A percentile compares a stretch with the other conserved stretches of the same genome.
These are phyloP conservation scores for Rhinocladiella similis DNA, from an alignment of 2,329 filamentous ascomycete species.

Conservation along the genomic window DNA sequence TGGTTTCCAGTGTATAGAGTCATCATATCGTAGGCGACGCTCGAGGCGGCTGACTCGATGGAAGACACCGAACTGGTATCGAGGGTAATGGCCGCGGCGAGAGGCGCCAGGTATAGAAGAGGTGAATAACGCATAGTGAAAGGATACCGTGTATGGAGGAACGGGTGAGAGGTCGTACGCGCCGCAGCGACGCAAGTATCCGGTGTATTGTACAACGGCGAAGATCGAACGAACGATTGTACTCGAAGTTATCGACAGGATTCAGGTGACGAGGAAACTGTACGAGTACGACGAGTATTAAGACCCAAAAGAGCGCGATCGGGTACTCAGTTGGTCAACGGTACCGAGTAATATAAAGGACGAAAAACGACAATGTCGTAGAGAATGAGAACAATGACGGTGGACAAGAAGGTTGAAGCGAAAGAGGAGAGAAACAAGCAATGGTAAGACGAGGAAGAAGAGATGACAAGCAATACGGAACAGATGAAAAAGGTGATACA, in stretches of 20 bases:
- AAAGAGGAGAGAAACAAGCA: background rate
- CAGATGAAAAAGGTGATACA: background rate
- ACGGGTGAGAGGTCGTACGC: background rate
- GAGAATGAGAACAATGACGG: background rate
- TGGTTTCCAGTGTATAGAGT: slow-evolving; percentile 39
- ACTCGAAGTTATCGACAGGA: too few species aligned
- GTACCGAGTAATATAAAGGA: background rate
- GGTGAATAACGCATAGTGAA: background rate
- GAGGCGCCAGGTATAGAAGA: slow-evolving; percentile 4
- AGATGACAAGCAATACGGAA: background rate
- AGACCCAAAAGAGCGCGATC: background rate
- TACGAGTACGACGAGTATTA: background rate
- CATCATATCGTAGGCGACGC: slow-evolving; percentile 42
- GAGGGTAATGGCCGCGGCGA: slow-evolving; percentile 15
- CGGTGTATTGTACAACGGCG: background rate
- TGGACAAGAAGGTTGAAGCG: background rate
- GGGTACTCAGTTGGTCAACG: background rate
- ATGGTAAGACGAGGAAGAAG: background rate
- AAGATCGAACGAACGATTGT: too few species aligned
- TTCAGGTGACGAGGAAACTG: background rate
- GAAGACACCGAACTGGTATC: slow-evolving; percentile 8
- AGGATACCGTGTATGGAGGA: background rate
- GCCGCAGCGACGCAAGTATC: background rate
- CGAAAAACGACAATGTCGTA: background rate
- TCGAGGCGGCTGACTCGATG: slow-evolving; percentile 38